Evolutionary conservation across 768 basidiomycete genomes (phyloP), one percentile per base, ranked within the genome.

Genomic region (Gautieria morchelliformis): DNA sequence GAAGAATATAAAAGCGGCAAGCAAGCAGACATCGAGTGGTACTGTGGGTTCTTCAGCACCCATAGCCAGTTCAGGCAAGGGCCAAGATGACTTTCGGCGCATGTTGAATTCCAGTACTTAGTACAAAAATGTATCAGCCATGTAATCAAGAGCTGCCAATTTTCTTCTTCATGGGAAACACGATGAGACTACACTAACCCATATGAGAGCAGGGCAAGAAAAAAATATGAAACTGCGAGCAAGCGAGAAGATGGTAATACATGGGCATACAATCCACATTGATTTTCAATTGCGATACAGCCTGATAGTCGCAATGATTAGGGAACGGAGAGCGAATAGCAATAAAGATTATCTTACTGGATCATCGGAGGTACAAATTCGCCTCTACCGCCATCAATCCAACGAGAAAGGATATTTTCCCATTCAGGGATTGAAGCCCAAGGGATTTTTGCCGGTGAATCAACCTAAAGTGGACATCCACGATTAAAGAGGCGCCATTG

Each of bases 391-490:
- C 75, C 73, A 58, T 84, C 82, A 57, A 88, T 82, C 64, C 85
- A 89, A 70, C 87, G 82, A 37, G 76, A 72, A 47, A 90, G 78
- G 33, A 85, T 81, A 19, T 76, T 74, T 5, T 73, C 69, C 88
- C 88, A 91, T 68, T 91, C 88, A 11, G 82, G 82, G 55, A 87
- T 75, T 19, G 69, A 63, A 66, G 89, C 87, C 89, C 88, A 90
- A 35, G 81, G 74, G 64, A 89, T 88, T 63, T 82, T 85, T 58
- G 77, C 72, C 1, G 86, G 88, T 7, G 85, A 80, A 68, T 91
- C 89, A 52, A 90, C 56, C 56, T 57, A 44, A 4, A 19, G 10
- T 10, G 32, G 27, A 47, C 15, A 33, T 37, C 56, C 12, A 24
- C n/a, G 2, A 12, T 33, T 32, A 15, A 5, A 20, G 15, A 15